Conservation (phyloP, 1,284 basidiomycete genomes). For the Dichomitus squalens region DNA sequence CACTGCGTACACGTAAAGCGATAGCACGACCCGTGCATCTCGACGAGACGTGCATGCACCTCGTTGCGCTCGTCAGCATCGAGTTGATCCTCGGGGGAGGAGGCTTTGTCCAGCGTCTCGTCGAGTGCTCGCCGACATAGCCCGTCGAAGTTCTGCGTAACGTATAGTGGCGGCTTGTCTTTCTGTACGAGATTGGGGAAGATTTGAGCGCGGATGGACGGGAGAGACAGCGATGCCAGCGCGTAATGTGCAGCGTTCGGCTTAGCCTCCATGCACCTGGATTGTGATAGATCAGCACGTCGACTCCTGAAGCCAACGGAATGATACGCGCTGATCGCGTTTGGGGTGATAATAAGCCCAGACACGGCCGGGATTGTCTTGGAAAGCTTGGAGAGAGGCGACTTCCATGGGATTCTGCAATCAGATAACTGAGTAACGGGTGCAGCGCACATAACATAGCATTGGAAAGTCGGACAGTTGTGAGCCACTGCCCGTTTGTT, state of each 20-base stretch:
- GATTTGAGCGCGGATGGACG: slow-evolving; percentile 11
- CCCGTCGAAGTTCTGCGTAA: slow-evolving; percentile 46
- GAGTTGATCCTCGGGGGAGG: neutral
- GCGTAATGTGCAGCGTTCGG: slow-evolving; percentile 39
- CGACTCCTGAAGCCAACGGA: slow-evolving; percentile 22
- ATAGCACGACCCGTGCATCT: slow-evolving; percentile 41
- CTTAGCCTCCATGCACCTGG: slow-evolving; percentile 21
- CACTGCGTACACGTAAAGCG: slow-evolving; percentile 15
- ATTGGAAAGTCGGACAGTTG: neutral
- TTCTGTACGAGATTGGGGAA: slow-evolving; percentile 19
- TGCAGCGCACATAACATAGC: neutral
- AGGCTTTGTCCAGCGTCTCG: neutral
- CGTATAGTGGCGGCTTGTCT: slow-evolving; percentile 30
- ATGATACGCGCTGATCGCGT: slow-evolving; percentile 26
- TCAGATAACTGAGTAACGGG: neutral
- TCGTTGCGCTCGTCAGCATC: neutral
- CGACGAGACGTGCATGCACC: slow-evolving; percentile 7
- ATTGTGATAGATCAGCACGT: neutral
- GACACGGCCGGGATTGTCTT: slow-evolving; percentile 36
- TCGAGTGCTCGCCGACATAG: slow-evolving; percentile 34
- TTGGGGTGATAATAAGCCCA: slow-evolving; percentile 44
- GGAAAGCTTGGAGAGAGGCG: neutral
- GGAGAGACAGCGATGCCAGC: slow-evolving; percentile 31
- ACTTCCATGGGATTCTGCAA: slow-evolving; percentile 1
- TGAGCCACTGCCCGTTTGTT: neutral